Evolutionary conservation across 805 yeast species (phyloP), one percentile per base, ranked within the genome.

Genomic region (Candida berthetii): DNA sequence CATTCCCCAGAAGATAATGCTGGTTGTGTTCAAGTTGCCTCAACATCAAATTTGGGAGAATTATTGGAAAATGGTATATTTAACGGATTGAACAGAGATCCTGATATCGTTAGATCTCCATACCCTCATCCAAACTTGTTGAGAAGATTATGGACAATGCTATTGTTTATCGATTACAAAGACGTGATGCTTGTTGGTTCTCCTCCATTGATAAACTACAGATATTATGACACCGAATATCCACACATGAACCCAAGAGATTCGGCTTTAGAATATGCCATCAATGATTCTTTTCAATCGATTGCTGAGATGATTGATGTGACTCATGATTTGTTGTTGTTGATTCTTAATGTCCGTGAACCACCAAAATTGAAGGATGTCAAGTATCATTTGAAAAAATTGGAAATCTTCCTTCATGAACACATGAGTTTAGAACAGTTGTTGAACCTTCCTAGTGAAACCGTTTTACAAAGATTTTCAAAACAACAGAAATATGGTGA

Each of bases 121-220:
- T 11, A 3, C 11, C 22, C 13, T 2, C 24, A 35, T 7, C 27
- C 25, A 7, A 39, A 53, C 31, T 15, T 50, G 28, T 34, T 45
- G n/a, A 48, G 59, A 48, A 43, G 61, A 25, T 32, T 56, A 15
- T 56, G 61, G 61, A 45, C 45, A 22, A 39, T 43, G 20, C 41
- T 53, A 19, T 40, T 48, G 3, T 47, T 44, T 15, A 27, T 52
- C 27, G 56, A 54, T 35, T 42, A 48, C 11, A 45, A 52, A 31
- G 55, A 48, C 28, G 15, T 49, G 27, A 44, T 54, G 49, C 28
- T 42, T 1, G 40, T 40, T 17, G 61, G 61, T 1, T 28, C 42
- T 13, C 56, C 58, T 1, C 48, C 59, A 7, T 28, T 54, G n/a
- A 48, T 56, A 31, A 49, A 46, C 27, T 28, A 42, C 0, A 40